phyloP scores from a whole-genome alignment of 2,329 filamentous ascomycete species.

The Capronia americana region DNA sequence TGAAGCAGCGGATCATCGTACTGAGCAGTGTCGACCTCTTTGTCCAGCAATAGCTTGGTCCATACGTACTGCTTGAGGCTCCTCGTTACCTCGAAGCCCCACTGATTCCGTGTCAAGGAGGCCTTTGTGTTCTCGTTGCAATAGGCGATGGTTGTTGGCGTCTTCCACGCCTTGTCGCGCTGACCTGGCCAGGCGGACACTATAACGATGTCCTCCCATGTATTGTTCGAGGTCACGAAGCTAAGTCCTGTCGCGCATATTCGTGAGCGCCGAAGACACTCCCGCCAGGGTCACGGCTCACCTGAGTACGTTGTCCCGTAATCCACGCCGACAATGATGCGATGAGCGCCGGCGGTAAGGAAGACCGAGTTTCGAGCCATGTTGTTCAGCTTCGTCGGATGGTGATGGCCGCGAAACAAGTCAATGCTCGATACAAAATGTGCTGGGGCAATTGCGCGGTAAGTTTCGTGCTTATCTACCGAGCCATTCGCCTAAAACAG shows the following conservation, averaged over 20 bases:
- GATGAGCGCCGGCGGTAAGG: neutral
- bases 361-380: conserved; percentile 1
- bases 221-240: conserved; percentile 20
- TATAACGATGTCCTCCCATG: conserved; percentile 32
- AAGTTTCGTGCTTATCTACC: neutral
- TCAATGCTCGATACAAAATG: neutral
- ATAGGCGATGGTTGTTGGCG: conserved; percentile 43
- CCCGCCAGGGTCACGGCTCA: neutral
- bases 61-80: conserved; percentile 41
- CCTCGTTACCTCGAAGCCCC: conserved; percentile 41
- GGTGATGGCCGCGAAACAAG: neutral
- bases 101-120: conserved; percentile 22
- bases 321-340: conserved; percentile 35
- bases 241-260: neutral
- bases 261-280: neutral
- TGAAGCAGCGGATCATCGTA: conserved; percentile 38
- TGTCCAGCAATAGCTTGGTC: conserved; percentile 44
- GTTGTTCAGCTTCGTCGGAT: neutral
- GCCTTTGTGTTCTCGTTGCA: conserved; percentile 34
- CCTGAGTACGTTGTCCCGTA: conserved; percentile 38
- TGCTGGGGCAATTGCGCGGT: neutral
- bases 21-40: conserved; percentile 28
- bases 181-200: conserved; percentile 41
- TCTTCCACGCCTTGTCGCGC: conserved; percentile 36
- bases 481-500: neutral